Conservation (phyloP, 164 flowering plant species). For the Hamamelis virginiana region DNA sequence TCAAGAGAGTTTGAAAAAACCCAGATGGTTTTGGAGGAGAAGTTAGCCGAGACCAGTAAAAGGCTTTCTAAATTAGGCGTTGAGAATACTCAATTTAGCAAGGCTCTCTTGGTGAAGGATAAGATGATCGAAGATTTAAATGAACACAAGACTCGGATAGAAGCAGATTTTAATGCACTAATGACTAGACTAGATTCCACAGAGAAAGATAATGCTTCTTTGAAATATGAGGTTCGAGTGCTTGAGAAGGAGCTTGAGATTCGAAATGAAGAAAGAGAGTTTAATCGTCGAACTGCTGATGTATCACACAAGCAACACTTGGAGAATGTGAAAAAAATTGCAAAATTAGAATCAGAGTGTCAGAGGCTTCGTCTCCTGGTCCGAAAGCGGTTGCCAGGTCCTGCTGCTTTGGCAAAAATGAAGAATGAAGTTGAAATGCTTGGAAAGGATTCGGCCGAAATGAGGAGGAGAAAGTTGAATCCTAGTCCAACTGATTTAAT, state of each 20-base stretch:
- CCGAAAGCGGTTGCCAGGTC: conserved; percentile 54
- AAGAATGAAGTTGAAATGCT: conserved; percentile 51
- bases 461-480: conserved; percentile 33
- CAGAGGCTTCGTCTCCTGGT: conserved; percentile 59
- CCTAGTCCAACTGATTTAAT: conserved; percentile 11
- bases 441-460: conserved; percentile 31
- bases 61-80: conserved; percentile 33
- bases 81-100: conserved; percentile 45
- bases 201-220: conserved; percentile 48
- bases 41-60: conserved; percentile 34
- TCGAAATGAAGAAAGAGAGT: conserved; percentile 64
- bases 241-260: conserved; percentile 70
- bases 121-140: conserved; percentile 39
- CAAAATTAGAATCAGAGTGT: conserved; percentile 64
- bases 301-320: conserved; percentile 49
- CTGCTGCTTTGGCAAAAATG: conserved; percentile 57
- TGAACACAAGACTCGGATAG: conserved; percentile 26
- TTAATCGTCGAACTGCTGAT: conserved; percentile 50
- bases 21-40: conserved; percentile 34
- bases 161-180: conserved; percentile 39
- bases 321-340: conserved; percentile 51
- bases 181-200: conserved; percentile 35
- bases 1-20: conserved; percentile 42
- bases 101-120: conserved; percentile 46
- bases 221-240: conserved; percentile 56